Evolutionary conservation across 2,329 filamentous ascomycete genomes (phyloP).

Genomic region (Alternaria tenuissima): DNA sequence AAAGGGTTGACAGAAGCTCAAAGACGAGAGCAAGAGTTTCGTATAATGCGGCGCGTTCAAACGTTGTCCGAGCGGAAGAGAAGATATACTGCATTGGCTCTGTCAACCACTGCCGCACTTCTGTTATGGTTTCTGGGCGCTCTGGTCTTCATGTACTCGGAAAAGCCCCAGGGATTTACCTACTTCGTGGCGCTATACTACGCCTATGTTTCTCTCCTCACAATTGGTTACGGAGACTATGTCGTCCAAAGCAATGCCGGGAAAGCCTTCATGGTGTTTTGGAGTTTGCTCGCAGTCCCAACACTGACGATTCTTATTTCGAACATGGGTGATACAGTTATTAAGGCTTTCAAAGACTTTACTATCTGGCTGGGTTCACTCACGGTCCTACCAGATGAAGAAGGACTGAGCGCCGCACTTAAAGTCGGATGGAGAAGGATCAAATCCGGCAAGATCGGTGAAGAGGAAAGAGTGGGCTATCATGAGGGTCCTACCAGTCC

Average conservation of each 20-base stretch:
- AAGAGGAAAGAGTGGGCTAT: slow-evolving; percentile 17
- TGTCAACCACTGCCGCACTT: slow-evolving; percentile 51
- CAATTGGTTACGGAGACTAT: slow-evolving; percentile 64
- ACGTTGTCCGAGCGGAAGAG: slow-evolving; percentile 46
- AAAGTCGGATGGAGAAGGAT: slow-evolving; percentile 41
- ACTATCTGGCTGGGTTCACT: slow-evolving; percentile 64
- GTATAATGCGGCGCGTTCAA: slow-evolving; percentile 54
- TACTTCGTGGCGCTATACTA: slow-evolving; percentile 65
- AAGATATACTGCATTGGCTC: slow-evolving; percentile 52
- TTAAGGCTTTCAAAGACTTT: slow-evolving; percentile 63
- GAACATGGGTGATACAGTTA: slow-evolving; percentile 64
- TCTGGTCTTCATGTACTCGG: slow-evolving; percentile 58
- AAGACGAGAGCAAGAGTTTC: slow-evolving; percentile 59
- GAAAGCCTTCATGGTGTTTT: slow-evolving; percentile 65
- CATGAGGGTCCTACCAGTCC: slow-evolving; percentile 13
- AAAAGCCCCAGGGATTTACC: slow-evolving; percentile 57
- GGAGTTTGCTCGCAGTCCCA: slow-evolving; percentile 63
- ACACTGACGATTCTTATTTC: slow-evolving; percentile 63
- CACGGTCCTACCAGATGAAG: slow-evolving; percentile 62
- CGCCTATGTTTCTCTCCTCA: slow-evolving; percentile 61
- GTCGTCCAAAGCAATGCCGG: slow-evolving; percentile 58
- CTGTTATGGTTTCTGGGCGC: slow-evolving; percentile 59
- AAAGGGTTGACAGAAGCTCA: slow-evolving; percentile 49
- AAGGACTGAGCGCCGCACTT: slow-evolving; percentile 49
- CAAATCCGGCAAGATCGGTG: slow-evolving; percentile 31